These are phyloP conservation scores for Marchantia paleacea DNA, from an alignment of 225 moss, liverwort and hornwort species.

Conservation along the genomic window DNA sequence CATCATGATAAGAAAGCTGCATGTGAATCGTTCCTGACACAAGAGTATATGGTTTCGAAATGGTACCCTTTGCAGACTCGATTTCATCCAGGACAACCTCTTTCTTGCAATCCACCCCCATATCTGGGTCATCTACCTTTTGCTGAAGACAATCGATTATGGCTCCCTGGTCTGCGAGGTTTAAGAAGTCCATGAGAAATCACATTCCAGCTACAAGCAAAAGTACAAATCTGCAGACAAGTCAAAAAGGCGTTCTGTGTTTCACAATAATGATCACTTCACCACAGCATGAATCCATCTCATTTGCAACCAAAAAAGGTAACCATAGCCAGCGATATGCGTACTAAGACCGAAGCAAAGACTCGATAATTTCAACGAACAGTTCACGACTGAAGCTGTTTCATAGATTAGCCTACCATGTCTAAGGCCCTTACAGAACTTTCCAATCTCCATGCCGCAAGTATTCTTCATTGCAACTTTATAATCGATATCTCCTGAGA, in stretches of 20 bases:
- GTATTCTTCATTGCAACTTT: slow-evolving; percentile 44
- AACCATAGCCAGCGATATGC: not conserved
- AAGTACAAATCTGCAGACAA: too few relatives aligned
- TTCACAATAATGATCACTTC: not conserved
- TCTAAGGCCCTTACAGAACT: slow-evolving; percentile 33
- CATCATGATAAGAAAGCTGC: not conserved
- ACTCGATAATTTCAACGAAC: not conserved
- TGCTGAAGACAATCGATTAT: slow-evolving; percentile 49
- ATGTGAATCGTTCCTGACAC: not conserved
- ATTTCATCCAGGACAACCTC: slow-evolving; percentile 43
- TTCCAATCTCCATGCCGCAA: slow-evolving; percentile 36
- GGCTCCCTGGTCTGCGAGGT: slow-evolving; percentile 31
- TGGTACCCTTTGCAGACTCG: slow-evolving; percentile 44
- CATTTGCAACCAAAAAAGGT: not conserved
- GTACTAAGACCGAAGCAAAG: not conserved
- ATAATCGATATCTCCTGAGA: slow-evolving; percentile 52
- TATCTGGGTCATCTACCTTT: slow-evolving; percentile 29
- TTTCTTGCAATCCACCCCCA: slow-evolving; percentile 43
- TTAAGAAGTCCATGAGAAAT: not conserved
- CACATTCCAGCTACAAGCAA: not conserved
- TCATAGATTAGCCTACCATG: slow-evolving; percentile 30
- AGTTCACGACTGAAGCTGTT: not conserved
- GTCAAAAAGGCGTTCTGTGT: not conserved
- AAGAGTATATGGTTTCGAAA: not conserved
- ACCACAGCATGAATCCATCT: not conserved